A percentile compares a stretch with the other conserved stretches of the same genome.
Conservation (phyloP, 495 filamentous ascomycete species). For the Aspergillus diversus region DNA sequence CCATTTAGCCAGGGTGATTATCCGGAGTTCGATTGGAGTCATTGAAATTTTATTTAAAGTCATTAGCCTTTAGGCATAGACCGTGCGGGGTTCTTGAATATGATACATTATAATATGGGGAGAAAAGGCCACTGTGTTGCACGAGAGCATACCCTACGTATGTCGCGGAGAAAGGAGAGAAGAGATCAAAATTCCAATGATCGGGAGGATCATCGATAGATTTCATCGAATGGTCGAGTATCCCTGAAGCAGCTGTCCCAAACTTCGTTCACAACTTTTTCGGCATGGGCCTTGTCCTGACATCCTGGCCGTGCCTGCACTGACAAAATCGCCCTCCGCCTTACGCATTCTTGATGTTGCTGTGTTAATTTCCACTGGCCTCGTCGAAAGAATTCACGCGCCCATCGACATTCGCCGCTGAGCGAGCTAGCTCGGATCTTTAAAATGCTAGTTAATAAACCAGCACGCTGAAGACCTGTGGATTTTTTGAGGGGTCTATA, state of each 20-base stretch:
- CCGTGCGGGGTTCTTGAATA: slow-evolving; percentile 4
- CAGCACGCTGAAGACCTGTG: background rate
- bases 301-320: slow-evolving; percentile 75
- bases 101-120: slow-evolving; percentile 18
- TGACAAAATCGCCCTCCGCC: slow-evolving; percentile 75
- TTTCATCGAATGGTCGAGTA: slow-evolving; percentile 93
- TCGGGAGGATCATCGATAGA: slow-evolving; percentile 71
- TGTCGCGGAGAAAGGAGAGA: slow-evolving; percentile 7
- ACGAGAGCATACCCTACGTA: background rate
- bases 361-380: slow-evolving; percentile 86
- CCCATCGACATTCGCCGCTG: slow-evolving; percentile 92
- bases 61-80: slow-evolving; percentile 5
- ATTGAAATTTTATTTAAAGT: slow-evolving; percentile 2
- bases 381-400: slow-evolving; percentile 78
- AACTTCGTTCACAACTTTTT: slow-evolving; percentile 89
- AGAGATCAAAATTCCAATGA: slow-evolving; percentile 7
- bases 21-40: slow-evolving; percentile 24
- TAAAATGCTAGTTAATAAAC: background rate
- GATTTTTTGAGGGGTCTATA: slow-evolving; percentile 38
- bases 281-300: slow-evolving; percentile 84
- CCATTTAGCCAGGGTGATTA: slow-evolving; percentile 19
- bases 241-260: slow-evolving; percentile 97
- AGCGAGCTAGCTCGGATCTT: slow-evolving; percentile 91
- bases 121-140: slow-evolving; percentile 2
- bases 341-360: slow-evolving; percentile 92